Evolutionary conservation across 1,284 basidiomycete genomes (phyloP), one percentile per base, ranked within the genome.

Genomic region (Naganishia sp.): DNA sequence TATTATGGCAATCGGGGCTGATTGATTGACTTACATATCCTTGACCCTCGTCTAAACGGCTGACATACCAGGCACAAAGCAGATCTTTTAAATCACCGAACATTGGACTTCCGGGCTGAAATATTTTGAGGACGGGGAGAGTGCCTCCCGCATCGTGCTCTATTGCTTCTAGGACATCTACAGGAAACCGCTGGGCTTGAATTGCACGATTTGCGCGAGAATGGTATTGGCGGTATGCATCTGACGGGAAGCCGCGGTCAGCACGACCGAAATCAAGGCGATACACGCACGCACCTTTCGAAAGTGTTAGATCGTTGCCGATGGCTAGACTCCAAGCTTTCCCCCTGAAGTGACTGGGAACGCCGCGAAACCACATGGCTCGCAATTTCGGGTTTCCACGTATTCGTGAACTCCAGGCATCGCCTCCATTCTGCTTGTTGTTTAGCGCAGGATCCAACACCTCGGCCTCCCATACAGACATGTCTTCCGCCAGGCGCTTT

Each of bases 351-450:
- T 90, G 90, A 0, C 88, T 86, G 0, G 95, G 95, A 61, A 94
- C 88, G 7, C 95, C 95, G 53, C 86, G 84, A 88, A 94, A 95
- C 95, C 95, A 99, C 18, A 97, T 74, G 72, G 84, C 85, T 49
- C 90, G 84, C 60, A 95, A 79, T 1, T 78, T 78, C 0, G 85
- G 55, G 68, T 78, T 72, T 1, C 45, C 61, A n/a, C 65, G 68
- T 39, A 69, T 59, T 3, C 44, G 53, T 10, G 25, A 31, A 16
- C 63, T 64, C 68, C 68, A 69, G 42, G 52, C 61, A n/a, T 53
- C 56, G 15, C 48, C 56, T 11, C 55, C 39, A 76, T 67, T 48
- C 69, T 75, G 4, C 36, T 55, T n/a, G 66, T 69, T 18, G 56
- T 69, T 55, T 74, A 76, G 18, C 16, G 48, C 59, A 2, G 59